Evolutionary conservation across 2,329 filamentous ascomycete genomes (phyloP).

Genomic region (Microdochium nivale): DNA sequence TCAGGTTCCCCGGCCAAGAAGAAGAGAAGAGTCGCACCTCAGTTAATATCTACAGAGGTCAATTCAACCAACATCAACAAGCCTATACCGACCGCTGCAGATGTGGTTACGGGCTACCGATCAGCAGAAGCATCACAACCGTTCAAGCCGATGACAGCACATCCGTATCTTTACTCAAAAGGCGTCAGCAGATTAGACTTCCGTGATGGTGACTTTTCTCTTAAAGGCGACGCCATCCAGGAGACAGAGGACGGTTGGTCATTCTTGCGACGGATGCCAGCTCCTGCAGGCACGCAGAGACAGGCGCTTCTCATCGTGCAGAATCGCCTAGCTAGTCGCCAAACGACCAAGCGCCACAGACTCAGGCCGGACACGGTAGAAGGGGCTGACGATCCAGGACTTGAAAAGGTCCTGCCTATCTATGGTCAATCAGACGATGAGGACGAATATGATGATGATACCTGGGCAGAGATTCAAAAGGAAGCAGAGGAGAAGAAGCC

Average conservation of each 20-base stretch:
- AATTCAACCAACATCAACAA: conserved; percentile 9
- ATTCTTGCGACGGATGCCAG: background rate
- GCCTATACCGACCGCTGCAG: conserved; percentile 16
- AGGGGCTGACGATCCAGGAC: conserved; percentile 15
- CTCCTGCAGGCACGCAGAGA: background rate
- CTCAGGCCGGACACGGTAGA: conserved; percentile 16
- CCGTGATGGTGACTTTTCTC: background rate
- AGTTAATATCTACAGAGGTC: conserved; percentile 9
- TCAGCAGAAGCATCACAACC: background rate
- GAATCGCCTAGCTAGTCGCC: conserved; percentile 8
- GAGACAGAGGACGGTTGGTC: background rate
- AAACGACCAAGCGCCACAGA: conserved; percentile 1
- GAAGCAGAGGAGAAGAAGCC: conserved; percentile 32
- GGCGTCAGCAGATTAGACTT: background rate
- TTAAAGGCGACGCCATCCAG: background rate
- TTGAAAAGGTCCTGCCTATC: conserved; percentile 34
- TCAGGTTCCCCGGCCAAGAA: conserved; percentile 7
- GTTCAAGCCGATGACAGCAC: background rate
- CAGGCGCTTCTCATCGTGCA: conserved; percentile 15
- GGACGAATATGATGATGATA: conserved; percentile 45
- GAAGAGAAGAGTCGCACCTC: conserved; percentile 15
- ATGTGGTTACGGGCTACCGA: conserved; percentile 4
- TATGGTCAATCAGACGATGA: conserved; percentile 48
- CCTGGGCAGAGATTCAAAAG: conserved; percentile 52
- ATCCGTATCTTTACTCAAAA: background rate